These are phyloP conservation scores for Apiotrichum montevideense DNA, from an alignment of 1,284 basidiomycete species.

Conservation along the genomic window DNA sequence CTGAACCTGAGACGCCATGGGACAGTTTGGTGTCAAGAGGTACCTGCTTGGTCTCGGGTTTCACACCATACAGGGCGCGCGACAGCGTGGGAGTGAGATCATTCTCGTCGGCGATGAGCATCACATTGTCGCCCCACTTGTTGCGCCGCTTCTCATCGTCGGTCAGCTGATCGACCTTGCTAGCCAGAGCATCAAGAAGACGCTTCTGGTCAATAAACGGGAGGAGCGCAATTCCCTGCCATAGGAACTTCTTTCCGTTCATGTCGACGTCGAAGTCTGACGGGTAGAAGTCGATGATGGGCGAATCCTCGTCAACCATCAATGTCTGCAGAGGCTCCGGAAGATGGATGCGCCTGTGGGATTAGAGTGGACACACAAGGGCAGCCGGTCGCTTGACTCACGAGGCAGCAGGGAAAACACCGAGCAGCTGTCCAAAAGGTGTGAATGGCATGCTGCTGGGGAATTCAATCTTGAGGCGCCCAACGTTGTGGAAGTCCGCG, in stretches of 20 bases:
- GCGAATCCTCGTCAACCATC: slow-evolving; percentile 82
- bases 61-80: slow-evolving; percentile 74
- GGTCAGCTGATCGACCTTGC: slow-evolving; percentile 64
- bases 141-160: slow-evolving; percentile 82
- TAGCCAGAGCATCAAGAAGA: slow-evolving; percentile 73
- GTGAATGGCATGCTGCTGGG: slow-evolving; percentile 76
- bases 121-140: slow-evolving; percentile 72
- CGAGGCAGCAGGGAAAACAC: slow-evolving; percentile 84
- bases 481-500: slow-evolving; percentile 80
- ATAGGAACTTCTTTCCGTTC: slow-evolving; percentile 99
- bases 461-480: slow-evolving; percentile 63
- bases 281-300: slow-evolving; percentile 96
- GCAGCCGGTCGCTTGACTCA: neutral
- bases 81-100: slow-evolving; percentile 80
- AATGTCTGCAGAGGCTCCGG: slow-evolving; percentile 78
- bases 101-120: slow-evolving; percentile 83
- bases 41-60: slow-evolving; percentile 57
- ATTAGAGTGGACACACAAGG: no score
- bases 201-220: slow-evolving; percentile 92
- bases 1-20: slow-evolving; percentile 71
- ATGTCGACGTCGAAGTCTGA: slow-evolving; percentile 91
- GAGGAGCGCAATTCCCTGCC: slow-evolving; percentile 95
- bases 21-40: slow-evolving; percentile 64
- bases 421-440: slow-evolving; percentile 96
- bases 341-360: slow-evolving; percentile 71